Base-by-base conservation (phyloP, 768 basidiomycete species). In the Gymnopilus dilepis region DNA sequence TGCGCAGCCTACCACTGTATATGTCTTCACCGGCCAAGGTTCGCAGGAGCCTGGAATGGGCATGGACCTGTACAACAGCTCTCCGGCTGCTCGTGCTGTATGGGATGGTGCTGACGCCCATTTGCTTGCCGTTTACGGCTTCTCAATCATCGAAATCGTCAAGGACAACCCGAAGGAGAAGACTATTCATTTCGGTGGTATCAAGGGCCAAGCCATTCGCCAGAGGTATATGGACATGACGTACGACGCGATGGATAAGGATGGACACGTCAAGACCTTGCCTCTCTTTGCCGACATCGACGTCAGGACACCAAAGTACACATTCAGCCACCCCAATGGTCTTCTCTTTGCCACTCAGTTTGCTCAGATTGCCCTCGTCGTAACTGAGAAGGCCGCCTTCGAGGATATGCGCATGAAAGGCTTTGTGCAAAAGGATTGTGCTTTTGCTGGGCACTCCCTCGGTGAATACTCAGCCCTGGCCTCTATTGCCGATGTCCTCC, bases 201-300 rank as follows among this genome's bases (percentile, higher is more conserved):
- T 99, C 76, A 98, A 98, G 79, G 97, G 97, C 40, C 97, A 99
- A 73, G 96, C 90, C 2, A 99, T 99, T 65, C 92, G 97, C 28
- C 92, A 96, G 69, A 89, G 97, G n/a, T 99, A 99, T 79, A 99
- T 99, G 94, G 95, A 96, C 67, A 97, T 99, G 92, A 91, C 92
- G 4, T 99, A 98, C 80, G 96, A 98, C 72, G 89, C 95, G 0
- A 91, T 94, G 84, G 97, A 97, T 78, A 94, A 93, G 79, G 95
- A 96, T 69, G 97, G 97, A 59, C 89, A 91, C 70, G 86, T 98
- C 75, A 96, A 95, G 83, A 98, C 95, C 0, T 89, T 97, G 12
- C 96, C 97, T 47, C 87, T 99, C 56, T 99, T 99, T 74, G 85
- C 91, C 48, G 97, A 99, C 74, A 99, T 99, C 75, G 89, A 96